A percentile compares a stretch with the other conserved stretches of the same genome.
Conservation (phyloP, 2,329 filamentous ascomycete species). For the Trichoderma polysporum region DNA sequence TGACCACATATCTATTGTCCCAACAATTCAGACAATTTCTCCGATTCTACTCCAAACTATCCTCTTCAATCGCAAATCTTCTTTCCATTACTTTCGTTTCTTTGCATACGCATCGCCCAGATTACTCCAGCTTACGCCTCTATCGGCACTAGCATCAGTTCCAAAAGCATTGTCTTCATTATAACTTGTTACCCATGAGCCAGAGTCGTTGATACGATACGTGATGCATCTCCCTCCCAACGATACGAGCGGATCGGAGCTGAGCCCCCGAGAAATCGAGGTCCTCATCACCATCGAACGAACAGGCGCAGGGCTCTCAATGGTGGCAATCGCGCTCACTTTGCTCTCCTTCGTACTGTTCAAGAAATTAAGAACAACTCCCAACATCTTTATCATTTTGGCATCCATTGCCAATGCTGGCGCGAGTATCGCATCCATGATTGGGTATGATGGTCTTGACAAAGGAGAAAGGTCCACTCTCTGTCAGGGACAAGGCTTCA, state of each 20-base stretch:
- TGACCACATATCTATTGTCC: neutral
- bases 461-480: slow-evolving; percentile 54
- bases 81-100: neutral
- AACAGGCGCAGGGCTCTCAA: slow-evolving; percentile 53
- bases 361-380: slow-evolving; percentile 54
- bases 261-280: slow-evolving; percentile 40
- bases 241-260: slow-evolving; percentile 24
- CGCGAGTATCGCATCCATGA: slow-evolving; percentile 64
- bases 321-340: slow-evolving; percentile 51
- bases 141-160: neutral
- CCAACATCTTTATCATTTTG: slow-evolving; percentile 50
- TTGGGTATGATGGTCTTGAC: slow-evolving; percentile 64
- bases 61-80: neutral
- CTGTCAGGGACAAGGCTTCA: slow-evolving; percentile 60
- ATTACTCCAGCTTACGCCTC: neutral
- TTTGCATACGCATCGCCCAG: neutral
- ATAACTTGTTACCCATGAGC: neutral
- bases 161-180: neutral
- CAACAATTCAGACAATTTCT: neutral
- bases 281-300: slow-evolving; percentile 53
- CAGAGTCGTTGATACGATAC: neutral
- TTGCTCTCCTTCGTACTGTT: slow-evolving; percentile 50
- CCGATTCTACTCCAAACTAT: neutral
- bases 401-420: slow-evolving; percentile 46
- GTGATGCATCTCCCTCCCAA: slow-evolving; percentile 11